These are phyloP conservation scores for Podaxis carcinomalis DNA, from an alignment of 768 basidiomycete species.

Conservation along the genomic window DNA sequence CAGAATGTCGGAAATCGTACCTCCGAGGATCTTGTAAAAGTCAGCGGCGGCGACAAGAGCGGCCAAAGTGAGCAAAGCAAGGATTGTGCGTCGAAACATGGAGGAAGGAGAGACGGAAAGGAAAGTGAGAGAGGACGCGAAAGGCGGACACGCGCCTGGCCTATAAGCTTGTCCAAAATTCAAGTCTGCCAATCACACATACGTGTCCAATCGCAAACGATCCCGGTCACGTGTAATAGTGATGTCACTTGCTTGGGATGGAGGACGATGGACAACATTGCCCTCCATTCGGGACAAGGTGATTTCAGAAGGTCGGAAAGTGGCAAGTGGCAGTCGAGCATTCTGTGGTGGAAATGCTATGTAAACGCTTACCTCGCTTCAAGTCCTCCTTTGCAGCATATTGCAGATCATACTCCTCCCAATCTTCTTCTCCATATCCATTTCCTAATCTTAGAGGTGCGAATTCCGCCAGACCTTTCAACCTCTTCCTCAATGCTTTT, in stretches of 20 bases:
- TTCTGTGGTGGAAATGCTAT: conserved; percentile 9
- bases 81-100: conserved; percentile 31
- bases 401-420: neutral
- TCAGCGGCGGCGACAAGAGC: conserved; percentile 54
- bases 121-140: conserved; percentile 11
- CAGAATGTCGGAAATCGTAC: conserved; percentile 41
- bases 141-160: conserved; percentile 1
- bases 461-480: neutral
- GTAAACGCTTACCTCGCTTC: conserved; percentile 5
- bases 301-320: neutral
- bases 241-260: neutral
- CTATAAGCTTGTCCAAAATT: conserved; percentile 6
- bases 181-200: conserved; percentile 16
- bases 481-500: neutral
- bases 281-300: neutral
- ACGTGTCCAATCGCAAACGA: conserved; percentile 21
- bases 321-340: neutral
- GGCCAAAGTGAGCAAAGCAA: conserved; percentile 33
- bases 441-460: conserved; percentile 34
- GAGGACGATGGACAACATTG: neutral
- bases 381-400: neutral
- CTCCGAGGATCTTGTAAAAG: conserved; percentile 78
- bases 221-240: neutral
- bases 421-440: conserved; percentile 21
- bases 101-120: conserved; percentile 14